Evolutionary conservation across 2,329 filamentous ascomycete genomes (phyloP), one percentile per base, ranked within the genome.

Genomic region (Didymosphaeria variabile): DNA sequence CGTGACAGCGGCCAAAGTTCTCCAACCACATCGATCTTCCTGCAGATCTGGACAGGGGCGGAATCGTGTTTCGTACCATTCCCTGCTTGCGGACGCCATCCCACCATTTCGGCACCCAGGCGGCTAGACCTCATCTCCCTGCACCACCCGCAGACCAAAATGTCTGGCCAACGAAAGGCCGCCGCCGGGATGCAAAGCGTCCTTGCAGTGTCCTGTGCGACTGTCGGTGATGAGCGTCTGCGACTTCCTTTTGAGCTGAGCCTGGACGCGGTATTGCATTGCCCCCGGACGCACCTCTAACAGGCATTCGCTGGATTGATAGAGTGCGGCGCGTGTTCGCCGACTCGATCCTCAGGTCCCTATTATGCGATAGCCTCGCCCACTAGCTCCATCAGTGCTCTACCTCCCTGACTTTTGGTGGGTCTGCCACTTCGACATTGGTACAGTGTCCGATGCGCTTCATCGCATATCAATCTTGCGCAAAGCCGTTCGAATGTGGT

Each of bases 11-110:
- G 31, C 56, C 23, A 47, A 49, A 23, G 5, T 3, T 31, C 46
- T 42, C 50, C 44, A 42, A 44, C 47, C 52, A 44, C 38, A 36
- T 38, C 49, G 17, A 52, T 50, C 58, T 45, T 36, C 26, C 32
- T 55, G 62, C 54, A 60, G 57, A 59, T 55, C 60, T 15, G 51
- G 54, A 49, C 57, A 57, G 51, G 58, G 51, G 31, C 44, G 57
- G 47, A 40, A 31, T 68, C 68, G 65, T 72, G 61, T 70, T 66
- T 69, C 69, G 67, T 66, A 67, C 71, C 47, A 60, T 59, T 49
- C 65, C 68, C 68, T 71, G 64, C 60, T 62, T 64, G 56, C 42
- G 58, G 40, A 57, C 55, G 59, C 52, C 55, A 51, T 61, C 52
- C 66, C 63, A 66, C 51, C 52, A 44, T 53, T 46, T 52, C 56